These are phyloP conservation scores for Acacia acuminata DNA, from an alignment of 306 rosid species.

Conservation along the genomic window DNA sequence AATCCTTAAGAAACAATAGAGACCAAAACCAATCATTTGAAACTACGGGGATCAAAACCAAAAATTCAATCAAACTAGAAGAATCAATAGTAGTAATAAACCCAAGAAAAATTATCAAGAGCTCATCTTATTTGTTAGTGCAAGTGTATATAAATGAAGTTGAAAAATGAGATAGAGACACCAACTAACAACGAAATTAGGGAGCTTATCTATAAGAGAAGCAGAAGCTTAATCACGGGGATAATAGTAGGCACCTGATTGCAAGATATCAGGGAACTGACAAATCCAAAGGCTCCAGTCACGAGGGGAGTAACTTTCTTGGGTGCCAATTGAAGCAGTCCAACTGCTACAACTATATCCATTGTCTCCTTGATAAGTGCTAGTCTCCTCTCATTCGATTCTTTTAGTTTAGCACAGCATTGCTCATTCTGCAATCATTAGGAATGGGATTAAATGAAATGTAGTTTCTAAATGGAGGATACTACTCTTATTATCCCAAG, in stretches of 20 bases:
- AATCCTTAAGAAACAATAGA: too few relatives aligned
- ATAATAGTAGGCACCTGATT: conserved; percentile 50
- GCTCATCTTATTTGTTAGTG: neutral
- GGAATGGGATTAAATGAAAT: neutral
- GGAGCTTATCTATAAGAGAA: neutral
- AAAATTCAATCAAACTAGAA: too few relatives aligned
- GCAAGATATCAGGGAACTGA: conserved; percentile 80
- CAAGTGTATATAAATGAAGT: neutral
- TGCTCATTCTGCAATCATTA: conserved; percentile 61
- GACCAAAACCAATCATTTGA: too few relatives aligned
- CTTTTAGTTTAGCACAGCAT: conserved; percentile 62
- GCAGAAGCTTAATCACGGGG: neutral
- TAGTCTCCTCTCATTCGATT: conserved; percentile 77
- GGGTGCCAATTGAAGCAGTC: conserved; percentile 92
- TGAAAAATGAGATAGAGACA: neutral
- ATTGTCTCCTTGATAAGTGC: conserved; percentile 72
- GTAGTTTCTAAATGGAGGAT: conserved; percentile 3
- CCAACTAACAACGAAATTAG: neutral
- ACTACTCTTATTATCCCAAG: neutral
- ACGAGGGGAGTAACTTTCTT: conserved; percentile 84
- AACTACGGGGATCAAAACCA: too few relatives aligned
- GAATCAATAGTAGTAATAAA: too few relatives aligned
- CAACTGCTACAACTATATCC: conserved; percentile 82
- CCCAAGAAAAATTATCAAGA: neutral
- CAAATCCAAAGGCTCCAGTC: conserved; percentile 88